These are phyloP conservation scores for Colletotrichum musae DNA, from an alignment of 2,329 filamentous ascomycete genomes.

Conservation along the genomic window DNA sequence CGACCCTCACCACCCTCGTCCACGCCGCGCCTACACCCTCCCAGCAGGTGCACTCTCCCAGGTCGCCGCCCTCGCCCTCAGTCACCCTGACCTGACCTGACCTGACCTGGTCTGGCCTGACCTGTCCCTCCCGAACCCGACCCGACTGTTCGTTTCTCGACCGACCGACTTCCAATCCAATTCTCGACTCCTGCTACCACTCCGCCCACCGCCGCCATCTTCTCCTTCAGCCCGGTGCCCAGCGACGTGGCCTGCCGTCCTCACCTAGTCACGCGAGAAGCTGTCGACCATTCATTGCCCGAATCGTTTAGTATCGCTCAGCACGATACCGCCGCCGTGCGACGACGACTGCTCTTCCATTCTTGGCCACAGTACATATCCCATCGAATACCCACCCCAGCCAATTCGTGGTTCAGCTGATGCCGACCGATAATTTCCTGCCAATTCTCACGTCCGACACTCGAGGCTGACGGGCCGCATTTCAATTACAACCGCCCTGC, in stretches of 20 bases:
- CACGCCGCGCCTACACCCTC: slow-evolving; percentile 3
- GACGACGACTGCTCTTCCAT: slow-evolving; percentile 36
- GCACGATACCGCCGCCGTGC: slow-evolving; percentile 38
- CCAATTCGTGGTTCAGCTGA: slow-evolving; percentile 40
- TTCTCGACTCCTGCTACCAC: slow-evolving; percentile 8
- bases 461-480: slow-evolving; percentile 41
- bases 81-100: slow-evolving; percentile 30
- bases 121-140: slow-evolving; percentile 23
- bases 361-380: slow-evolving; percentile 36
- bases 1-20: slow-evolving; percentile 29
- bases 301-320: slow-evolving; percentile 36
- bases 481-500: slow-evolving; percentile 27
- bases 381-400: slow-evolving; percentile 27
- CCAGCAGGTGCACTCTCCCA: slow-evolving; percentile 20
- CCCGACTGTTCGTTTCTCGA: slow-evolving; percentile 28
- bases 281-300: slow-evolving; percentile 32
- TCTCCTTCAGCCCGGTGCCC: slow-evolving; percentile 36
- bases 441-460: slow-evolving; percentile 39
- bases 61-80: slow-evolving; percentile 5
- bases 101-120: slow-evolving; percentile 7
- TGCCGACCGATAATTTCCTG: slow-evolving; percentile 41
- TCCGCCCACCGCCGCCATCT: slow-evolving; percentile 30
- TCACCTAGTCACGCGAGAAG: slow-evolving; percentile 37
- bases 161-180: slow-evolving; percentile 28
- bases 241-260: slow-evolving; percentile 37